Evolutionary conservation across 768 basidiomycete genomes (phyloP), one percentile per base, ranked within the genome.

Genomic region (Russula sp.): DNA sequence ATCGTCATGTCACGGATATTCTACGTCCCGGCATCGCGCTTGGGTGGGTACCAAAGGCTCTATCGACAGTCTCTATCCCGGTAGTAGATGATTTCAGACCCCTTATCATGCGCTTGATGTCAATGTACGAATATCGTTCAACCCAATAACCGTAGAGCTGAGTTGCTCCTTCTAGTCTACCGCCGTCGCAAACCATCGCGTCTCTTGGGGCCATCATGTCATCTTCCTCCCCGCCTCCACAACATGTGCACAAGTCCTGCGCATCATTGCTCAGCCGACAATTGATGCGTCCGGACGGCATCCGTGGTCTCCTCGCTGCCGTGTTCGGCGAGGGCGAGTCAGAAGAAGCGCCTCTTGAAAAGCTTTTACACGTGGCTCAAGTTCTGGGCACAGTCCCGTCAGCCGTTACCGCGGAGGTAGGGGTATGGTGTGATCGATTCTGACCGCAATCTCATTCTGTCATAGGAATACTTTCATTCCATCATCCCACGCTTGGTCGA

Each of bases 11-110:
- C 2, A 70, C 78, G 4, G 85, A 87, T 64, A 68, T 91, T 13
- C 74, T 92, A 9, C 78, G 75, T 49, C 82, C 86, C 9, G 78
- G 83, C 35, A 77, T 91, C 6, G 73, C 81, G 9, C 74, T 93
- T 8, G 91, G 87, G 2, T 93, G 90, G 90, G 76, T 89, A 8
- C 88, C 87, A 5, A 84, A 81, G 68, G 74, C 78, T 0, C 70
- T 79, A 9, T 72, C 76, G 6, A 72, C 75, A 0, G 76, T 79
- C 14, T 66, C 74, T 0, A 69, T 74, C 35, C 76, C 73, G n/a
- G 71, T 78, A 39, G 66, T 80, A 27, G 79, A 85, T 59, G 71
- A 75, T 51, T 70, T 85, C 16, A 80, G 84, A 5, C 80, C 83
- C 1, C 67, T 78, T 39, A 76, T 81, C 3, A 77, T 84, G 68